Evolutionary conservation across 768 basidiomycete species (phyloP).

Genomic region (Coprinopsis cinerea): DNA sequence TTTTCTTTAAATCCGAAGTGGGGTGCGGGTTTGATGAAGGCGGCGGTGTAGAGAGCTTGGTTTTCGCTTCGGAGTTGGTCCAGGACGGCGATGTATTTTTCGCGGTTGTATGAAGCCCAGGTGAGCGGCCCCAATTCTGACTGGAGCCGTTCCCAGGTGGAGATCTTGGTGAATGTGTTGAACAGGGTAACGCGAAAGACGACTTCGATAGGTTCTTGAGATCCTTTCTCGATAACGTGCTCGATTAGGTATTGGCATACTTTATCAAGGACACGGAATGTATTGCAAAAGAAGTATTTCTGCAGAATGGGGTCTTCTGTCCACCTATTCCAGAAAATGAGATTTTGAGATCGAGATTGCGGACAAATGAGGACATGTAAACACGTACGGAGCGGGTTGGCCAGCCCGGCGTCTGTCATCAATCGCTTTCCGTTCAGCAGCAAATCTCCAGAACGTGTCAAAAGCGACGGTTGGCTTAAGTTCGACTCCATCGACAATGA

Average conservation of each 20-base stretch:
- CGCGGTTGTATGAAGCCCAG: conserved; percentile 52
- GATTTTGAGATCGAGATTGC: conserved; percentile 4
- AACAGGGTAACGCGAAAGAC: conserved; percentile 69
- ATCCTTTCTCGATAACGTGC: conserved; percentile 66
- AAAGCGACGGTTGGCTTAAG: conserved; percentile 47
- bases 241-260: conserved; percentile 61
- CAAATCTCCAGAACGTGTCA: conserved; percentile 56
- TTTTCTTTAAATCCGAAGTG: conserved; percentile 39
- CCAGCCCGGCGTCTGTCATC: conserved; percentile 31
- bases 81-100: conserved; percentile 50
- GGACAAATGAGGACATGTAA: too few species aligned
- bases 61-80: conserved; percentile 30
- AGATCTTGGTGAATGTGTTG: conserved; percentile 64
- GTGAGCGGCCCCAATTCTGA: conserved; percentile 49
- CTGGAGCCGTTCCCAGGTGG: conserved; percentile 63
- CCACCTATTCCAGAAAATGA: conserved; percentile 42
- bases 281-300: conserved; percentile 62
- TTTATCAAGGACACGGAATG: conserved; percentile 69
- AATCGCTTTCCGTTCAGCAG: conserved; percentile 52
- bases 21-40: conserved; percentile 70
- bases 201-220: conserved; percentile 53
- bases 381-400: conserved; percentile 46
- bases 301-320: conserved; percentile 56
- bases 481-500: conserved; percentile 31
- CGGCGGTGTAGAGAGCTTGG: conserved; percentile 54